Evolutionary conservation across 306 rosid species (phyloP).

Genomic region (Medicago lupulina): DNA sequence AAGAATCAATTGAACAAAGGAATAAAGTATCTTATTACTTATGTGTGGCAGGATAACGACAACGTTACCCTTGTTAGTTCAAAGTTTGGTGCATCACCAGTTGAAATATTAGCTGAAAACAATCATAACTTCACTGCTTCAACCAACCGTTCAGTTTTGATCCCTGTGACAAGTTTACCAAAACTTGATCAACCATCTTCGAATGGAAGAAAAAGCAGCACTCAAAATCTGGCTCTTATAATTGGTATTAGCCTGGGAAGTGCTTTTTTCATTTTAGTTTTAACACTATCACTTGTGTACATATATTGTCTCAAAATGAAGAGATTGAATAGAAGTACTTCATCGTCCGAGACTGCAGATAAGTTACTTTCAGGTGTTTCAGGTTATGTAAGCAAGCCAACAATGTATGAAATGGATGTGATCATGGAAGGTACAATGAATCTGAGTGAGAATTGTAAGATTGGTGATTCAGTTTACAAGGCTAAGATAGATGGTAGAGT

Average conservation of each 20-base stretch:
- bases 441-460: conserved; percentile 55
- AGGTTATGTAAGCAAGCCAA: conserved; percentile 73
- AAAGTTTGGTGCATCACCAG: conserved; percentile 56
- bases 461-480: conserved; percentile 75
- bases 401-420: conserved; percentile 54
- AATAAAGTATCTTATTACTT: conserved; percentile 56
- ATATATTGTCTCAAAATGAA: conserved; percentile 43
- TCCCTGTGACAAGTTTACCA: conserved; percentile 70
- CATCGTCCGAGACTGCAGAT: conserved; percentile 51
- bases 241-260: conserved; percentile 51
- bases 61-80: conserved; percentile 50
- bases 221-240: conserved; percentile 37
- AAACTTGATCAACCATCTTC: conserved; percentile 47
- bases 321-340: conserved; percentile 42
- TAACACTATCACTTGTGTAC: conserved; percentile 36
- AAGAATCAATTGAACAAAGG: conserved; percentile 47
- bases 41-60: conserved; percentile 71
- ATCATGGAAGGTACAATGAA: conserved; percentile 76
- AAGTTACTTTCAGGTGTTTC: conserved; percentile 77
- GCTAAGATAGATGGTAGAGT: conserved; percentile 60
- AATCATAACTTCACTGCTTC: conserved; percentile 46
- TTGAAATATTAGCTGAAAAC: conserved; percentile 55
- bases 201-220: conserved; percentile 25
- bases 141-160: conserved; percentile 55
- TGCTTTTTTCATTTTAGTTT: conserved; percentile 40